Conservation (phyloP, 306 rosid species). For the Inga leiocalycina region DNA sequence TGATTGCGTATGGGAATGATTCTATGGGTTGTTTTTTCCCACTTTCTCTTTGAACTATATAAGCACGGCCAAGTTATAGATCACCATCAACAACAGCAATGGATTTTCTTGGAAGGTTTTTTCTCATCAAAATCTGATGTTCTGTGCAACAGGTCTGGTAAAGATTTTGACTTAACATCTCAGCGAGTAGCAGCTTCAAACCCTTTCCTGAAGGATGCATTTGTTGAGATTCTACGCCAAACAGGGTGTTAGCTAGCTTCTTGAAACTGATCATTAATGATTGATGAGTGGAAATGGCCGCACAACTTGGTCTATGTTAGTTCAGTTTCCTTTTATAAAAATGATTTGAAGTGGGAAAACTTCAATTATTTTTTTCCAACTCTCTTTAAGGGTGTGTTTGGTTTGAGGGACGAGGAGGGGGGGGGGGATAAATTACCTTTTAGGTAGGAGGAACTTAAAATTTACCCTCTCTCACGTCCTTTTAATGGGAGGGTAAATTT, state of each 20-base stretch:
- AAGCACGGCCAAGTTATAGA: slow-evolving; percentile 7
- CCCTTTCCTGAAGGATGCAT: slow-evolving; percentile 64
- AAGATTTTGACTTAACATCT: slow-evolving; percentile 72
- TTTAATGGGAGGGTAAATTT: too few species aligned
- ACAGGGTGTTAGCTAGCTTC: slow-evolving; percentile 33
- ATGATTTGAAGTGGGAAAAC: slow-evolving; percentile 27
- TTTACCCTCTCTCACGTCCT: too few species aligned
- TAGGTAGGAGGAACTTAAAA: too few species aligned
- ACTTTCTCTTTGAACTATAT: neutral
- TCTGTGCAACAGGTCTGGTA: slow-evolving; percentile 65
- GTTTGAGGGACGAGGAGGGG: too few species aligned
- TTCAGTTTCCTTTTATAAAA: slow-evolving; percentile 20
- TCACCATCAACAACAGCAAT: neutral
- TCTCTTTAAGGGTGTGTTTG: neutral
- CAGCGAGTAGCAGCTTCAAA: slow-evolving; percentile 84
- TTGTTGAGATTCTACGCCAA: slow-evolving; percentile 56
- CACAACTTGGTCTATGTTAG: neutral
- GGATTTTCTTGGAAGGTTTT: neutral
- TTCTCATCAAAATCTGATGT: slow-evolving; percentile 26
- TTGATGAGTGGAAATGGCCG: neutral
- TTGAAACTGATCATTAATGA: slow-evolving; percentile 26
- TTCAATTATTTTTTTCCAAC: neutral
- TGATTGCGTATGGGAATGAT: slow-evolving; percentile 15
- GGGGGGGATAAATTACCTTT: too few species aligned
- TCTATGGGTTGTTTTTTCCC: neutral